These are phyloP conservation scores for Maudiozyma humilis DNA, from an alignment of 1,139 yeast species.

Conservation along the genomic window DNA sequence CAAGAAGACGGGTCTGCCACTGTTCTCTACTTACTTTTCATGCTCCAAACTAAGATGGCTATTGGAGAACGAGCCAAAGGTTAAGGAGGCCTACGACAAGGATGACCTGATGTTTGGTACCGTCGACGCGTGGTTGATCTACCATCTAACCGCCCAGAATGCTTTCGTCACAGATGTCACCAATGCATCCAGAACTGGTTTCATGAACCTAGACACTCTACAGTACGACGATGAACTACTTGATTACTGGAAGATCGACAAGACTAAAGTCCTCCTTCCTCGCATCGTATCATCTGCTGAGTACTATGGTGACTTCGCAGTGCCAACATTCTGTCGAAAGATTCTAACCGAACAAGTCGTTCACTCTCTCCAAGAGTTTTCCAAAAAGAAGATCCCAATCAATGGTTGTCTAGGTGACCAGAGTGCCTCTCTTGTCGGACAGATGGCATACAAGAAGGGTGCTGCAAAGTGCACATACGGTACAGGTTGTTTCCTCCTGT, in stretches of 20 bases:
- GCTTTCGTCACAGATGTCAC: conserved; percentile 79
- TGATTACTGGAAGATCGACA: conserved; percentile 72
- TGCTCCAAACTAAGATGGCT: conserved; percentile 90
- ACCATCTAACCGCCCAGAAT: conserved; percentile 68
- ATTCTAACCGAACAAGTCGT: conserved; percentile 46
- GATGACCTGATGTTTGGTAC: conserved; percentile 90
- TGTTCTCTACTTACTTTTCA: conserved; percentile 78
- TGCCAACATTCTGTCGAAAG: conserved; percentile 47
- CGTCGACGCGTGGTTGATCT: conserved; percentile 88
- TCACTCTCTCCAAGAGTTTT: conserved; percentile 16
- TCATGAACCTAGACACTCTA: conserved; percentile 72
- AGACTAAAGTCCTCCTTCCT: conserved; percentile 61
- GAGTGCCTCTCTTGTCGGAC: conserved; percentile 89
- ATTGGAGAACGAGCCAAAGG: conserved; percentile 67
- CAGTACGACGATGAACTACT: conserved; percentile 72
- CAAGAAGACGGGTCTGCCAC: conserved; percentile 71
- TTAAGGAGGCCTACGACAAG: conserved; percentile 57
- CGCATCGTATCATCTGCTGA: conserved; percentile 75
- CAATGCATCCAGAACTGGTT: conserved; percentile 85
- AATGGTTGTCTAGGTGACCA: conserved; percentile 94
- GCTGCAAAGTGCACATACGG: conserved; percentile 96
- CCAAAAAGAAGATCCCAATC: conserved; percentile 45
- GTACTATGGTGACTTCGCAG: conserved; percentile 61
- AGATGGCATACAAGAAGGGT: conserved; percentile 74
- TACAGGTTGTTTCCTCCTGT: conserved; percentile 86